Base-by-base conservation (phyloP, 495 filamentous ascomycete genomes). In the Lichenothelia convexa region DNA sequence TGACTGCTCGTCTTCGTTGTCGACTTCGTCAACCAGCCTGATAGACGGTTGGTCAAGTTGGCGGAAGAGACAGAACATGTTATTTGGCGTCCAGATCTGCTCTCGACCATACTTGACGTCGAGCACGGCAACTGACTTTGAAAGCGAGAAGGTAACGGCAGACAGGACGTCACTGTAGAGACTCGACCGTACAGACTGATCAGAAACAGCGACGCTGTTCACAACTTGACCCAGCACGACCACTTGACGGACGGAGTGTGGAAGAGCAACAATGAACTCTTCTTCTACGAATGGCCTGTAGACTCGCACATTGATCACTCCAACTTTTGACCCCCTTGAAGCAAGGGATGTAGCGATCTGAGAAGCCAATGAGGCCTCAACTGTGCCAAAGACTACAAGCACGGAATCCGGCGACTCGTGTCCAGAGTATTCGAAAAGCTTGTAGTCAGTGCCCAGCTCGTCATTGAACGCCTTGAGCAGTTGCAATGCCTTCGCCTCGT, bases 261-360 rank as follows among this genome's bases (percentile, higher is more conserved):
- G 85, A 9, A 97, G 64, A 2, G 67, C 70, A 27, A 74, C 70
- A 33, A 94, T 63, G 63, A 97, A 97, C 36, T 80, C 80, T 46
- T 89, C 80, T 59, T 97, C 89, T 18, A 84, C 71, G 53, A 97
- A 95, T 1, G 89, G 89, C 20, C 85, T 71, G 62, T 94, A 95
- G 34, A 97, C 68, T 38, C 89, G 77, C 34, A 95, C 87, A 44
- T 80, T 85, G 46, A 97, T 61, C 15, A 85, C 80, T 41, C 89
- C 89, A 37, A 94, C 68, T 51, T 73, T 77, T 36, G 68, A 64
- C 44, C 75, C 83, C 40, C 73, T 64, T 44, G 71, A 70, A 18
- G 73, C 67, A 35, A 95, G 61, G 17, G 72, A 72, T 22, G 70
- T 60, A 2, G 81, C 79, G 34, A 95, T 71, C 57, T 93, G 85